Evolutionary conservation across 208 protist genomes (phyloP).

Genomic region (Leishmania mexicana): DNA sequence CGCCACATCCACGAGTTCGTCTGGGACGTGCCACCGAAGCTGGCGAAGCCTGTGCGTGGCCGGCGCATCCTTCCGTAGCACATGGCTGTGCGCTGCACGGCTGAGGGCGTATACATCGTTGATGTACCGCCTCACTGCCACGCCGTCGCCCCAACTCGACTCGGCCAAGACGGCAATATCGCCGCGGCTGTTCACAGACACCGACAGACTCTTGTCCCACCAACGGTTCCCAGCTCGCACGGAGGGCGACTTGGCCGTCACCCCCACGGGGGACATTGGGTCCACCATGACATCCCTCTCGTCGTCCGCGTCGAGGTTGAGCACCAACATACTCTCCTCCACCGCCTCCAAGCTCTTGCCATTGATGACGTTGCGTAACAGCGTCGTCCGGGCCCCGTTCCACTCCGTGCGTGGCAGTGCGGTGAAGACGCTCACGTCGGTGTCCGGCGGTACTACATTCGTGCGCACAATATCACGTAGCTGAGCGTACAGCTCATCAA

Average conservation of each 20-base stretch:
- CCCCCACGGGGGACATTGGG: constrained; percentile 39
- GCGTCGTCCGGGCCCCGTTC: constrained; percentile 50
- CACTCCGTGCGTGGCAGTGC: constrained; percentile 67
- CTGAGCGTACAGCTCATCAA: constrained; percentile 80
- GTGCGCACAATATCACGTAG: constrained; percentile 67
- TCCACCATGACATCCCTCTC: constrained; percentile 38
- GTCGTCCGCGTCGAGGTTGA: constrained; percentile 75
- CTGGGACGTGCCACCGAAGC: constrained; percentile 55
- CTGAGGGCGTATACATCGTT: constrained; percentile 68
- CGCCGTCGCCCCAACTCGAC: constrained; percentile 76
- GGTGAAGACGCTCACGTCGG: constrained; percentile 73
- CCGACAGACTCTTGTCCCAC: constrained; percentile 92
- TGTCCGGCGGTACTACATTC: constrained; percentile 30
- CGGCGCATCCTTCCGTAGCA: constrained; percentile 27
- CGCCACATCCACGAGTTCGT: constrained; percentile 40
- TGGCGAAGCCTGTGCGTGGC: constrained; percentile 41
- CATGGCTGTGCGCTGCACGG: constrained; percentile 34
- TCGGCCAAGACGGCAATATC: constrained; percentile 71
- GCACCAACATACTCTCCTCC: constrained; percentile 83
- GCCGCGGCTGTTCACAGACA: constrained; percentile 64
- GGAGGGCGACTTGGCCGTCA: constrained; percentile 35
- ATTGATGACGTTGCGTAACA: constrained; percentile 67
- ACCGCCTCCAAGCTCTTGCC: constrained; percentile 60
- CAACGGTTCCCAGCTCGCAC: constrained; percentile 63
- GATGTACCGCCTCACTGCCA: constrained; percentile 68